Evolutionary conservation across 2,329 filamentous ascomycete genomes (phyloP).

Genomic region (Pseudogymnoascus sp.): DNA sequence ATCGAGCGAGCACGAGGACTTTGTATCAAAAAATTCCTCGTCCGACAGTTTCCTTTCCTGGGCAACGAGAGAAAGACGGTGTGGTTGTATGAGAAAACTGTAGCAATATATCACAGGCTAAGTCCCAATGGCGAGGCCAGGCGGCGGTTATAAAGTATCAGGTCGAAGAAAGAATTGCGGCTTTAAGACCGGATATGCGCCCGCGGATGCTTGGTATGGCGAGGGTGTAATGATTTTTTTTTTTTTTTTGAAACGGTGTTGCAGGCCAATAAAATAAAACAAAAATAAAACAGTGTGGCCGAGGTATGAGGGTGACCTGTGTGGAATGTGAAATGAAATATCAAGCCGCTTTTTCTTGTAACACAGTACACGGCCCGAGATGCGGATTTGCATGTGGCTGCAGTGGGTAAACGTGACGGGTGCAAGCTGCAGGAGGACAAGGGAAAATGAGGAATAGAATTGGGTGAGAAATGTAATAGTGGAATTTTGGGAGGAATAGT

Average conservation of each 20-base stretch:
- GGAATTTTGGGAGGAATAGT: background rate
- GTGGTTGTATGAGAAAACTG: background rate
- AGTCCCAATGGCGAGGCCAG: background rate
- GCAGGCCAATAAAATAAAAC: slow-evolving; percentile 4
- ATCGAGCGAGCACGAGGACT: background rate
- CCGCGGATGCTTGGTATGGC: background rate
- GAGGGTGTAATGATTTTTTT: background rate
- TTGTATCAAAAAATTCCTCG: background rate
- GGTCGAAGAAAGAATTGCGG: background rate
- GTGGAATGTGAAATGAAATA: slow-evolving; percentile 2
- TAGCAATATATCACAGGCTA: background rate
- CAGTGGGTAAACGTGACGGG: background rate
- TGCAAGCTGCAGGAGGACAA: background rate
- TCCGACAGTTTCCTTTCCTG: background rate
- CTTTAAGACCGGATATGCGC: background rate
- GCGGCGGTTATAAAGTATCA: background rate
- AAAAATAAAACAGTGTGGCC: slow-evolving; percentile 3
- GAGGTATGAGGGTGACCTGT: slow-evolving; percentile 1
- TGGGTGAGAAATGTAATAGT: background rate
- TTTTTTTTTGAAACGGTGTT: background rate
- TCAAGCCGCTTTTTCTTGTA: slow-evolving; percentile 1
- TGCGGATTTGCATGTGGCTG: slow-evolving; percentile 3
- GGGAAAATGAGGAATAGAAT: slow-evolving; percentile 4
- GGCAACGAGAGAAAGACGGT: background rate
- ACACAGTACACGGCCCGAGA: slow-evolving; percentile 1